Evolutionary conservation across 257 asterid species (phyloP).

Genomic region (Capsicum chinense): DNA sequence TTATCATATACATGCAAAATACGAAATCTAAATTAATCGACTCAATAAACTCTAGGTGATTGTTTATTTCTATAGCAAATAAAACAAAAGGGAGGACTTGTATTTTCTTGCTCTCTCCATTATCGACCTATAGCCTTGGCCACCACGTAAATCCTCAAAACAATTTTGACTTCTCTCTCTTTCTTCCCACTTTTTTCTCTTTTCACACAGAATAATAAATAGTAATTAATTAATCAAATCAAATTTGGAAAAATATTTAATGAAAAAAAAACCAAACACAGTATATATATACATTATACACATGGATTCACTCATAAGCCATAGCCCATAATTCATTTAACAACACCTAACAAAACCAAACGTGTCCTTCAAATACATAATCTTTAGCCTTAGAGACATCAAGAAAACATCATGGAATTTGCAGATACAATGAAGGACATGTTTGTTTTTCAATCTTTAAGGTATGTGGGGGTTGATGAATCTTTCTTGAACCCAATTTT

Average conservation of each 20-base stretch:
- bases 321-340: background rate
- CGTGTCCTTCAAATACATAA: background rate
- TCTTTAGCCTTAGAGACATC: background rate
- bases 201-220: too few species aligned
- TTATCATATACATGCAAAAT: background rate
- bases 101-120: constrained; percentile 22
- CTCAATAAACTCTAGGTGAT: background rate
- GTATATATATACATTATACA: background rate
- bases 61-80: background rate
- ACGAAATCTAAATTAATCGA: background rate
- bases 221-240: background rate
- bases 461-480: constrained; percentile 35
- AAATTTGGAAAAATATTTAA: background rate
- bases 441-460: constrained; percentile 33
- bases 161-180: constrained; percentile 11
- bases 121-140: constrained; percentile 36
- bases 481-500: constrained; percentile 51
- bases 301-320: background rate
- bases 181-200: too few species aligned
- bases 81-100: background rate
- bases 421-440: constrained; percentile 30
- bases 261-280: background rate
- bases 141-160: constrained; percentile 39
- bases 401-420: constrained; percentile 21
- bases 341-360: background rate